These are phyloP conservation scores for Xylariales sp. DNA, from an alignment of 2,329 filamentous ascomycete genomes.

Conservation along the genomic window DNA sequence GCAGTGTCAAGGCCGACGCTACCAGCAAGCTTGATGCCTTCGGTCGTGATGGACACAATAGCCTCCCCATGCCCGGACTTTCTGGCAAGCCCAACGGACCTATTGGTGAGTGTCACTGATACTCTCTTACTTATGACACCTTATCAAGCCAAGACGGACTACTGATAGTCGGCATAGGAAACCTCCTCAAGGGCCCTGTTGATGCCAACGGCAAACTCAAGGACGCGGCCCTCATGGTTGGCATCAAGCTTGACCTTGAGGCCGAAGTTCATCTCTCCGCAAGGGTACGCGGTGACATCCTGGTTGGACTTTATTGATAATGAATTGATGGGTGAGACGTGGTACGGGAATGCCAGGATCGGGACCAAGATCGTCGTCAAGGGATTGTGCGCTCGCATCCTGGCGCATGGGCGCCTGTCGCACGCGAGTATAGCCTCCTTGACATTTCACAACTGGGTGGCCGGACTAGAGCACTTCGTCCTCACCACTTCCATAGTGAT, in stretches of 20 bases:
- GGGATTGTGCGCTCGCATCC: background rate
- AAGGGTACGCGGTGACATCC: conserved; percentile 56
- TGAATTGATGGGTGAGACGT: background rate
- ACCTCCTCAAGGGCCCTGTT: conserved; percentile 53
- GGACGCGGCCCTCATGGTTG: conserved; percentile 53
- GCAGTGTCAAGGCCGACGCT: conserved; percentile 5
- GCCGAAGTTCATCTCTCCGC: conserved; percentile 59
- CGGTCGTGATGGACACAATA: conserved; percentile 1
- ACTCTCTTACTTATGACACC: no score
- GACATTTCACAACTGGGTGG: background rate
- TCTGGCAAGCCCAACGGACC: conserved; percentile 22
- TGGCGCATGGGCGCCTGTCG: background rate
- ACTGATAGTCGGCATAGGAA: conserved; percentile 30
- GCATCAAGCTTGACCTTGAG: conserved; percentile 60
- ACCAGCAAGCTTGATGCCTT: conserved; percentile 5
- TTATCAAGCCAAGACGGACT: no score
- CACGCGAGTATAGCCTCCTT: background rate
- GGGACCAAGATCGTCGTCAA: background rate
- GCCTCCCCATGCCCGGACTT: conserved; percentile 22
- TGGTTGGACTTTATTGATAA: conserved; percentile 50
- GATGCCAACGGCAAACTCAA: conserved; percentile 55
- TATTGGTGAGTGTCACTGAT: conserved; percentile 17
- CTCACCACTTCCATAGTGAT: no score
- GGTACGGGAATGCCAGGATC: background rate
- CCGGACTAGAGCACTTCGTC: background rate